Evolutionary conservation across 192 early-diverging fungal genomes (phyloP).

Genomic region (Kickxella alabastrina): DNA sequence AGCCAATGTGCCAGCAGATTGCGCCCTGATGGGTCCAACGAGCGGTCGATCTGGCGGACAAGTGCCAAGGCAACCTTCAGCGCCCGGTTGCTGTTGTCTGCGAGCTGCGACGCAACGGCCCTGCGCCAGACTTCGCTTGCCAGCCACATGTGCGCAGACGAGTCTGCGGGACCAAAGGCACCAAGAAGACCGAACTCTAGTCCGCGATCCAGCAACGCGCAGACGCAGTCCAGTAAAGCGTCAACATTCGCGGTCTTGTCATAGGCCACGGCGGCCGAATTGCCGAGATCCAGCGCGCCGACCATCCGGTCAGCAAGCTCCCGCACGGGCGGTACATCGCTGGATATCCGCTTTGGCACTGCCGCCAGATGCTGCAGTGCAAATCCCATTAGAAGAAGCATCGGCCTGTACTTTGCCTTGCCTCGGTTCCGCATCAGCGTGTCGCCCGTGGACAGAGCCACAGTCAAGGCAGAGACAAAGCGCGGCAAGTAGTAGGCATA

Average conservation of each 20-base stretch:
- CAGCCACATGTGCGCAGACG: neutral
- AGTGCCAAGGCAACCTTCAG: too few species aligned
- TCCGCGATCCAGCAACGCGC: neutral
- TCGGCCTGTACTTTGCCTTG: neutral
- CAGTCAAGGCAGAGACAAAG: constrained; percentile 10
- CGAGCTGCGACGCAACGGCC: too few species aligned
- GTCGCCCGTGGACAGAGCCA: neutral
- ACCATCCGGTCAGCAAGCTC: neutral
- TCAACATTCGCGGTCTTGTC: neutral
- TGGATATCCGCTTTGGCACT: neutral
- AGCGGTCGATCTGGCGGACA: too few species aligned
- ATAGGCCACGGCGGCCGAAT: neutral
- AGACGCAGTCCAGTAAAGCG: neutral
- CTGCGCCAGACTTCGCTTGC: constrained; percentile 1
- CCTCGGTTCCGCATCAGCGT: neutral
- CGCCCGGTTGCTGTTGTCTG: too few species aligned
- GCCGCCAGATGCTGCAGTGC: constrained; percentile 2
- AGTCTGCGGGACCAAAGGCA: neutral
- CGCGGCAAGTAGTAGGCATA: constrained; percentile 27
- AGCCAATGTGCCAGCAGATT: too few species aligned
- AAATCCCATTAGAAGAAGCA: constrained; percentile 14
- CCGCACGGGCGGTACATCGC: neutral
- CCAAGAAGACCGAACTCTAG: neutral
- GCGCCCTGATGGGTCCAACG: too few species aligned
- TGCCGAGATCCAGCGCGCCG: constrained; percentile 7